Percentiles rank a stretch among this genome's conserved stretches.
These are phyloP conservation scores for Oryza nivara DNA, from an alignment of 176 grass and related monocot species.

Conservation along the genomic window DNA sequence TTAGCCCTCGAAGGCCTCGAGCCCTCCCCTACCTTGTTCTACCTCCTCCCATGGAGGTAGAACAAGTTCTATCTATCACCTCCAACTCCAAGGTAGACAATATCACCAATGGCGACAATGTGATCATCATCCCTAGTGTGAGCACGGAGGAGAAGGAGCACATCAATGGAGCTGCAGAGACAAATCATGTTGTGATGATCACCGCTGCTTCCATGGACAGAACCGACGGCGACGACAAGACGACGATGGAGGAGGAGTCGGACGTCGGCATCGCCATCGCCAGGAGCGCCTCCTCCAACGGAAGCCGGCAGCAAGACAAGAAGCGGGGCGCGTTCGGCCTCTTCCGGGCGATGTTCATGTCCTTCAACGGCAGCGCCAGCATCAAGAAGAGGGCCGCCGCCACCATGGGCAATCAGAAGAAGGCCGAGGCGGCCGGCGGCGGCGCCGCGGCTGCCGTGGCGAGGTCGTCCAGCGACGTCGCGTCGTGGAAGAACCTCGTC, in stretches of 20 bases:
- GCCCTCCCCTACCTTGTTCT: not conserved
- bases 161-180: not conserved
- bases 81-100: not conserved
- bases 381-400: conserved; percentile 10
- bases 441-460: not conserved
- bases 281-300: not conserved
- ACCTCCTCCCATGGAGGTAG: conserved; percentile 32
- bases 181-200: not conserved
- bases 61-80: not conserved
- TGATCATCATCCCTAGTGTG: not conserved
- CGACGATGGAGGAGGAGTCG: not conserved
- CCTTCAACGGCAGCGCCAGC: conserved; percentile 12
- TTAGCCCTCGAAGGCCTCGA: not conserved
- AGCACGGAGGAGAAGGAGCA: conserved; percentile 13
- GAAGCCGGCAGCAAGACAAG: not conserved
- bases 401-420: not conserved
- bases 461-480: not conserved
- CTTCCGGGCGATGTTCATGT: conserved; percentile 28
- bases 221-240: not conserved
- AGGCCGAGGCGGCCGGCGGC: not conserved
- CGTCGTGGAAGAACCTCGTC: conserved; percentile 56
- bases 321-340: conserved; percentile 42
- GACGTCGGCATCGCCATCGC: not conserved
- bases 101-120: not conserved
- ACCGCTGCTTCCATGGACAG: not conserved